These are phyloP conservation scores for Colletotrichum noveboracense DNA, from an alignment of 2,329 filamentous ascomycete species.

Conservation along the genomic window DNA sequence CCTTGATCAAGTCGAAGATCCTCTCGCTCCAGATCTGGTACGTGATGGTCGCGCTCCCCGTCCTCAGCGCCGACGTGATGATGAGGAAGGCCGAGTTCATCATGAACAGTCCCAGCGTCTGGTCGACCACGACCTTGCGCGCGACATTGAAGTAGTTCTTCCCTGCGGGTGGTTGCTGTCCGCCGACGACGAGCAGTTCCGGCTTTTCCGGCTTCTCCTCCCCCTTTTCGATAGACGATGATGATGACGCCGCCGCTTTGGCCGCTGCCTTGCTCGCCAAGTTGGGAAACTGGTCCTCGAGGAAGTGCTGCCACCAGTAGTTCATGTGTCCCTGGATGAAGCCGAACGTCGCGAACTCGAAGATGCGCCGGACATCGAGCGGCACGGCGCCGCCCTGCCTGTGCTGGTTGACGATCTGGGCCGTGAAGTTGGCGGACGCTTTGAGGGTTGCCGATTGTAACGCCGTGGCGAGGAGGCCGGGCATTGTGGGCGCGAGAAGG, in stretches of 20 bases:
- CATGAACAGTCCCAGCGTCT: conserved; percentile 39
- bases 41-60: conserved; percentile 28
- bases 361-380: conserved; percentile 36
- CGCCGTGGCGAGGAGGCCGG: conserved; percentile 16
- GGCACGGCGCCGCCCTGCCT: neutral
- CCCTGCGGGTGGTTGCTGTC: neutral
- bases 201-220: conserved; percentile 14
- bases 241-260: neutral
- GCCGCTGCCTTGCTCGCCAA: neutral
- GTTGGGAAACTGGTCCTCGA: conserved; percentile 40
- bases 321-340: conserved; percentile 38
- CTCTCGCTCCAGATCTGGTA: conserved; percentile 30
- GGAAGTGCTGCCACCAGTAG: conserved; percentile 38
- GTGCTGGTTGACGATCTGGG: conserved; percentile 20
- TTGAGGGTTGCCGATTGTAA: conserved; percentile 19
- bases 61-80: conserved; percentile 38
- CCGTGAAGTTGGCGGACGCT: conserved; percentile 18
- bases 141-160: conserved; percentile 37
- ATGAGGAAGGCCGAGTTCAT: conserved; percentile 38
- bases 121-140: conserved; percentile 39
- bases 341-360: conserved; percentile 40
- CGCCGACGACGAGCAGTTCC: conserved; percentile 15
- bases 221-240: conserved; percentile 3
- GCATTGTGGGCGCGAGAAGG: neutral
- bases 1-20: conserved; percentile 34